phyloP scores from a whole-genome alignment of 495 filamentous ascomycete genomes.

The Penicillium parvum region DNA sequence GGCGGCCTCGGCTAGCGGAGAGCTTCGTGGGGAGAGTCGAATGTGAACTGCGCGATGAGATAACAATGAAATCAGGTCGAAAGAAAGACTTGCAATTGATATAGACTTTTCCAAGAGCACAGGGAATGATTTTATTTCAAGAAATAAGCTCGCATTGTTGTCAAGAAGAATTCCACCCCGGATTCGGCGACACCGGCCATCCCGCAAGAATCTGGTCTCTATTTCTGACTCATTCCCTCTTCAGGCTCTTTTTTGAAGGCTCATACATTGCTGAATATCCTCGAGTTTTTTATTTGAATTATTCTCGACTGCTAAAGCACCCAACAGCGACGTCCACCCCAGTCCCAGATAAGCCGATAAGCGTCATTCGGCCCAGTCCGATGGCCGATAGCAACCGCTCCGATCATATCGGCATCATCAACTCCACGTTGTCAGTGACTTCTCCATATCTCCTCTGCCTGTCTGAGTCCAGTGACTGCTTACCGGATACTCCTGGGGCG shows the following conservation, averaged over 20 bases:
- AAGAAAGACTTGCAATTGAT: neutral
- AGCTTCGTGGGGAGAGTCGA: neutral
- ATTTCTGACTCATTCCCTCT: conserved; percentile 1
- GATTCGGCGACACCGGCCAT: conserved; percentile 7
- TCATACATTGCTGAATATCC: too few relatives aligned
- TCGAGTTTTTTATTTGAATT: too few relatives aligned
- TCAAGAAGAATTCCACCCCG: neutral
- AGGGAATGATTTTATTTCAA: too few relatives aligned
- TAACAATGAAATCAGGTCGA: neutral
- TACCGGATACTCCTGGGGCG: too few relatives aligned
- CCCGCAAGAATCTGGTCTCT: neutral
- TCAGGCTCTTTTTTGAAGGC: too few relatives aligned
- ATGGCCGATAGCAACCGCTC: conserved; percentile 26
- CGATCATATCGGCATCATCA: conserved; percentile 15
- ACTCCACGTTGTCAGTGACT: neutral
- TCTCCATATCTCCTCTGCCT: too few relatives aligned
- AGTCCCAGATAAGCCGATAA: conserved; percentile 26
- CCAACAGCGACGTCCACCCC: neutral
- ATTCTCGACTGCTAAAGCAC: neutral
- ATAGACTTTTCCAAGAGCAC: neutral
- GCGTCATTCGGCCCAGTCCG: conserved; percentile 21
- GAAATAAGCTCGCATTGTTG: too few relatives aligned
- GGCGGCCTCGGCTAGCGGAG: conserved; percentile 37
- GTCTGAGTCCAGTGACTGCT: too few relatives aligned
- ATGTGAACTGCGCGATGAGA: conserved; percentile 3